Evolutionary conservation across 495 filamentous ascomycete genomes (phyloP).

Genomic region (Daldinia vernicosa): DNA sequence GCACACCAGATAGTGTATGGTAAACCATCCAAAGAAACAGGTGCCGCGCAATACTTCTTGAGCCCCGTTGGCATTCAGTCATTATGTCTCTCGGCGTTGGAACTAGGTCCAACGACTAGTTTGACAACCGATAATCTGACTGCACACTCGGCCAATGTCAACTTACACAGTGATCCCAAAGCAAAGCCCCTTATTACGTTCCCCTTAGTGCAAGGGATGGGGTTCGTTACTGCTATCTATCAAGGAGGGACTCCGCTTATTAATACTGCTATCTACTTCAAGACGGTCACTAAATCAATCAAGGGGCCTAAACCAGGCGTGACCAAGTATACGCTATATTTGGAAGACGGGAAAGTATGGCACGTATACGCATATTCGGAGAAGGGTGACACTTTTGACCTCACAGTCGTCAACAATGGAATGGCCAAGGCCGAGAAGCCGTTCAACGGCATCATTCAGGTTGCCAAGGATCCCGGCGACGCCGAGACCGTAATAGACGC

Average conservation of each 20-base stretch:
- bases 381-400: constrained; percentile 53
- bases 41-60: constrained; percentile 75
- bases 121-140: constrained; percentile 70
- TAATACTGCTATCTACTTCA: constrained; percentile 77
- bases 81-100: constrained; percentile 77
- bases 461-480: constrained; percentile 73
- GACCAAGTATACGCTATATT: constrained; percentile 77
- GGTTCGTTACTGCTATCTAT: constrained; percentile 84
- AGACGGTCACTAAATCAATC: constrained; percentile 67
- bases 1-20: constrained; percentile 70
- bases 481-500: constrained; percentile 77
- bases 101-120: constrained; percentile 67
- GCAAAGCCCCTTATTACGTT: constrained; percentile 70
- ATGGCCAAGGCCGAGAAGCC: constrained; percentile 52
- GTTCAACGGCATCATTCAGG: constrained; percentile 77
- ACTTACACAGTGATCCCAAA: constrained; percentile 64
- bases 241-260: constrained; percentile 72
- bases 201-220: constrained; percentile 90
- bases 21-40: constrained; percentile 52
- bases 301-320: constrained; percentile 66
- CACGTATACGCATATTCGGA: constrained; percentile 77
- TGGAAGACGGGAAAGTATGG: constrained; percentile 81
- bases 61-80: constrained; percentile 86
- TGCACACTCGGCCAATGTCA: constrained; percentile 77
- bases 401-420: constrained; percentile 58